Conservation (phyloP, 148 eudicot genomes). For the Euryodendron excelsum region DNA sequence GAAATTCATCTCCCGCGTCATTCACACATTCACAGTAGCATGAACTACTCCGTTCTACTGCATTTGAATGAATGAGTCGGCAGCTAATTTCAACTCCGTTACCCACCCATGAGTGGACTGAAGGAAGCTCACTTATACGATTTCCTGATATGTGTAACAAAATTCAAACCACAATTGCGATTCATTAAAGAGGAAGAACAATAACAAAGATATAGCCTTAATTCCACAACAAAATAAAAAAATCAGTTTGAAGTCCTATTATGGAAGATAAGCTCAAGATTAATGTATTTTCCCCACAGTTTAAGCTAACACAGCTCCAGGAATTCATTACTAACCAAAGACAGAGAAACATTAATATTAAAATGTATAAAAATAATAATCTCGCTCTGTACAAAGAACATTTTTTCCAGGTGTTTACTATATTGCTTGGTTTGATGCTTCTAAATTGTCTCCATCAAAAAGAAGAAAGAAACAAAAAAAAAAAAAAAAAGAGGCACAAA, state of each 20-base stretch:
- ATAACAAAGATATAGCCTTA: neutral
- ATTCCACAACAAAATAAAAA: neutral
- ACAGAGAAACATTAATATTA: neutral
- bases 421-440: neutral
- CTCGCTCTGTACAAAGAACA: neutral
- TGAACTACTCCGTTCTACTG: slow-evolving; percentile 15
- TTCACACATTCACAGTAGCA: slow-evolving; percentile 39
- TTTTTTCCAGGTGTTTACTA: neutral
- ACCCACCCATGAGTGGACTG: slow-evolving; percentile 41
- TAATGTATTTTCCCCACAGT: neutral
- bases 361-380: neutral
- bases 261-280: neutral
- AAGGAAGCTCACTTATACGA: slow-evolving; percentile 36
- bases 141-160: neutral
- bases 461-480: neutral
- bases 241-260: neutral
- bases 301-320: neutral
- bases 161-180: neutral
- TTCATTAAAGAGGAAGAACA: neutral
- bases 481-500: neutral
- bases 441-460: neutral
- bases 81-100: slow-evolving; percentile 31
- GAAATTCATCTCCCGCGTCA: slow-evolving; percentile 39
- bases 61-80: slow-evolving; percentile 41
- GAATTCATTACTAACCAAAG: neutral